Conservation (phyloP, 2,329 filamentous ascomycete species). For the Penicillium sp. region DNA sequence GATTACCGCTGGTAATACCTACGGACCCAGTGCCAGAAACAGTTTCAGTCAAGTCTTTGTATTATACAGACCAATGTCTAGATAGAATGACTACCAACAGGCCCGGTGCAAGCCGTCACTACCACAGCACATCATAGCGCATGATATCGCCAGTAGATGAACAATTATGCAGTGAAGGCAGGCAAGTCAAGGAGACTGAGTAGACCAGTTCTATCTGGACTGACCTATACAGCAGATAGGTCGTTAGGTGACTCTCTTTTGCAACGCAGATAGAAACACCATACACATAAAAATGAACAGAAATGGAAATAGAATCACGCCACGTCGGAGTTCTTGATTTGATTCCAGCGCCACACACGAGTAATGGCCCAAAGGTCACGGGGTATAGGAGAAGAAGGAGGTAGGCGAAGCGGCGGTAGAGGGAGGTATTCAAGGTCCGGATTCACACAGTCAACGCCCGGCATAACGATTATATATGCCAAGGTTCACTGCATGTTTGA, state of each 20-base stretch:
- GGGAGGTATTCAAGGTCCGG: constrained; percentile 6
- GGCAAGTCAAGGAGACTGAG: neutral
- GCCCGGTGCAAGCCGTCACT: neutral
- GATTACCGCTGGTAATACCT: neutral
- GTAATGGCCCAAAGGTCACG: constrained; percentile 22
- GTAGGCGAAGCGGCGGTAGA: constrained; percentile 3
- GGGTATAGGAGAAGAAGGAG: constrained; percentile 26
- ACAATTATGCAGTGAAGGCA: neutral
- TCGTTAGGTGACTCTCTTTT: constrained; percentile 21
- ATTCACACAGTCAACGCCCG: constrained; percentile 4
- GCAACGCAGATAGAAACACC: constrained; percentile 25
- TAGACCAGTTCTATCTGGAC: constrained; percentile 5
- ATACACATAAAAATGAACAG: constrained; percentile 24
- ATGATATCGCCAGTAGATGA: constrained; percentile 6
- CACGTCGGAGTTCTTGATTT: constrained; percentile 15
- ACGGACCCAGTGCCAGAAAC: neutral
- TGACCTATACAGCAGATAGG: constrained; percentile 36
- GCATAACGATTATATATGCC: neutral
- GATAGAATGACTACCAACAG: neutral
- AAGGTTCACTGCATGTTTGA: neutral
- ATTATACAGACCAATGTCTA: constrained; percentile 9
- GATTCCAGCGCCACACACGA: constrained; percentile 13
- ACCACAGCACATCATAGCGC: constrained; percentile 11
- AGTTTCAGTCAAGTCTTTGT: constrained; percentile 7
- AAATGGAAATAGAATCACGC: constrained; percentile 20